Evolutionary conservation across 2,329 filamentous ascomycete species (phyloP).

Genomic region (Hirsutella minnesotensis): DNA sequence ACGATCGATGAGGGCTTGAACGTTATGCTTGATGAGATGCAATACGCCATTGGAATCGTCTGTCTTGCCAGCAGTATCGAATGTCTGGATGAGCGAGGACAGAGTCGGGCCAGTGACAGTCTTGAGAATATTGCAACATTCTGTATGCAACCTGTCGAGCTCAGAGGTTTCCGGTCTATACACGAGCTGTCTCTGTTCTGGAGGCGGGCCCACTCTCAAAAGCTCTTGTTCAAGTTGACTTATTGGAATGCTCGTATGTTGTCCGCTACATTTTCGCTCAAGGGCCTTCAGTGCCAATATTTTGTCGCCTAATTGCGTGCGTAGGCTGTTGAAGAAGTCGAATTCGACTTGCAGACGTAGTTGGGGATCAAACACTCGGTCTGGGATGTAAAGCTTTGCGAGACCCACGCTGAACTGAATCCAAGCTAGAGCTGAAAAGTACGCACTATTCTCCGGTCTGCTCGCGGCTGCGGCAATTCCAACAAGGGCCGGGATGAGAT

Average conservation of each 20-base stretch:
- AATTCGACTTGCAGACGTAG: conserved; percentile 54
- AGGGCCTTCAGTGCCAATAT: conserved; percentile 52
- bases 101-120: conserved; percentile 41
- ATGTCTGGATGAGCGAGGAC: conserved; percentile 18
- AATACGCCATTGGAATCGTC: conserved; percentile 24
- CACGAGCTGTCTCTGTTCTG: conserved; percentile 51
- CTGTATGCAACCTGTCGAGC: conserved; percentile 62
- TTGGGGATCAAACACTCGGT: conserved; percentile 75
- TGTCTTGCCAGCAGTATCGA: conserved; percentile 9
- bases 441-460: conserved; percentile 10
- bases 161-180: conserved; percentile 60
- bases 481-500: conserved; percentile 34
- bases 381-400: conserved; percentile 72
- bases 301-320: conserved; percentile 40
- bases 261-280: conserved; percentile 55
- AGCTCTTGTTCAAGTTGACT: conserved; percentile 52
- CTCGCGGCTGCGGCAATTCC: conserved; percentile 24
- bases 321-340: conserved; percentile 42
- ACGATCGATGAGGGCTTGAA: conserved; percentile 59
- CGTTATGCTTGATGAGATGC: conserved; percentile 38
- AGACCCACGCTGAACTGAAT: conserved; percentile 63
- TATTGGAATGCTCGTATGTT: conserved; percentile 54
- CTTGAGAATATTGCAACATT: conserved; percentile 68
- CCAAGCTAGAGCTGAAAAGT: conserved; percentile 49
- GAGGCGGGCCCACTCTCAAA: conserved; percentile 50